phyloP scores from a whole-genome alignment of 1,139 yeast species.

The Debaryomycetaceae sp. region DNA sequence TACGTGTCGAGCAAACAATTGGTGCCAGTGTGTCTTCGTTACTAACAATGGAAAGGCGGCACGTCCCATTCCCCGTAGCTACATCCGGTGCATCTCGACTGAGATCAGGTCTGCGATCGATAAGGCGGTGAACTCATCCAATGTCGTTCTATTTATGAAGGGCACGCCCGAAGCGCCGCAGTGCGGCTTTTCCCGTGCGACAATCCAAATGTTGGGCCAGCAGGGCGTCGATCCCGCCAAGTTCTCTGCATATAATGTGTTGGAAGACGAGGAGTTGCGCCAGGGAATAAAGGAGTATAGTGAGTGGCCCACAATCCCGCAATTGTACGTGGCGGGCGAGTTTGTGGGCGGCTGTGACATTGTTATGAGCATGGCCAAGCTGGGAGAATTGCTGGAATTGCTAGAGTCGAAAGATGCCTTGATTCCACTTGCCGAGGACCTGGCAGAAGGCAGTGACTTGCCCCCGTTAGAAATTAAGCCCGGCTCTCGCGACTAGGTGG shows the following conservation, averaged over 20 bases:
- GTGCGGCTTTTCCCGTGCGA: slow-evolving; percentile 95
- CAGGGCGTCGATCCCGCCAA: slow-evolving; percentile 95
- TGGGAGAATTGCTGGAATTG: slow-evolving; percentile 82
- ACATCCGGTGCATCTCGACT: slow-evolving; percentile 50
- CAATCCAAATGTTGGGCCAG: slow-evolving; percentile 86
- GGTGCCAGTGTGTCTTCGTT: no score
- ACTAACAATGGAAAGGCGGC: not conserved
- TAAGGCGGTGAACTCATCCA: slow-evolving; percentile 75
- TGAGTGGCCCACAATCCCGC: slow-evolving; percentile 91
- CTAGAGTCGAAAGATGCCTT: slow-evolving; percentile 72
- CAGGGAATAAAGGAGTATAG: slow-evolving; percentile 90
- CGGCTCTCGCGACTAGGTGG: no score
- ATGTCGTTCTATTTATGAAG: slow-evolving; percentile 91
- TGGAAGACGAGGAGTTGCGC: slow-evolving; percentile 90
- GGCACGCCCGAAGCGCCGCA: slow-evolving; percentile 98
- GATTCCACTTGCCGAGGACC: slow-evolving; percentile 59
- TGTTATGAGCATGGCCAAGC: slow-evolving; percentile 80
- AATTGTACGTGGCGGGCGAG: slow-evolving; percentile 61
- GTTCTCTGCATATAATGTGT: slow-evolving; percentile 93
- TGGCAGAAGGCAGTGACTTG: no score
- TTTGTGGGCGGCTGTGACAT: slow-evolving; percentile 98
- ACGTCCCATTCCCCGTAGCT: slow-evolving; percentile 3
- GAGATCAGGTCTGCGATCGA: slow-evolving; percentile 80
- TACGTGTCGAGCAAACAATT: no score
- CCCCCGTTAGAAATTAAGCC: no score